These are phyloP conservation scores for Penicillium flavigenum DNA, from an alignment of 495 filamentous ascomycete genomes.

Conservation along the genomic window DNA sequence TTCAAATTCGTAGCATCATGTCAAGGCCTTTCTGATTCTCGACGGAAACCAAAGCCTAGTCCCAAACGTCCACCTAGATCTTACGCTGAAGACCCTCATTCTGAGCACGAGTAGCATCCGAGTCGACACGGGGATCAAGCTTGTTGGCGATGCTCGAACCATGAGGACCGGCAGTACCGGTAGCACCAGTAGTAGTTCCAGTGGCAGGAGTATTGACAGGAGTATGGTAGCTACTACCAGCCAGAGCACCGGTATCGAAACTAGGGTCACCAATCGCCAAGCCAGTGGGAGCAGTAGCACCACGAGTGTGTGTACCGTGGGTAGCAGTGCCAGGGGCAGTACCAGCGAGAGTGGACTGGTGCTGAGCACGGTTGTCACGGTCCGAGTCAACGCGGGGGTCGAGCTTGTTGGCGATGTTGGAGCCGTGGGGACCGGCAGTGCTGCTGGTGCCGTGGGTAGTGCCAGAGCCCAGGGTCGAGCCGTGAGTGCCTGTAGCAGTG, in stretches of 20 bases:
- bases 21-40: background rate
- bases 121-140: constrained; percentile 49
- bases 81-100: background rate
- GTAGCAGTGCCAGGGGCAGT: background rate
- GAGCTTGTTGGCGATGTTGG: constrained; percentile 9
- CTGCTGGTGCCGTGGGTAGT: background rate
- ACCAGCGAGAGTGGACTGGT: background rate
- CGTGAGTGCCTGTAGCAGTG: background rate
- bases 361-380: constrained; percentile 6
- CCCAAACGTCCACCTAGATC: background rate
- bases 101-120: background rate
- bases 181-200: background rate
- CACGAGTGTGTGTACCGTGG: background rate
- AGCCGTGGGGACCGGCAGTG: background rate
- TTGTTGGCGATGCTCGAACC: constrained; percentile 42
- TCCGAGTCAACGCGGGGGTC: constrained; percentile 11
- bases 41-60: background rate
- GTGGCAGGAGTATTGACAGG: background rate
- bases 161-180: constrained; percentile 26
- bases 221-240: constrained; percentile 8
- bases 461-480: background rate
- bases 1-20: constrained; percentile 10
- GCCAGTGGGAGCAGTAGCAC: background rate
- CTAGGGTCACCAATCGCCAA: background rate
- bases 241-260: background rate